phyloP scores from a whole-genome alignment of 2,329 filamentous ascomycete genomes.

The Pseudogymnoascus sp. region DNA sequence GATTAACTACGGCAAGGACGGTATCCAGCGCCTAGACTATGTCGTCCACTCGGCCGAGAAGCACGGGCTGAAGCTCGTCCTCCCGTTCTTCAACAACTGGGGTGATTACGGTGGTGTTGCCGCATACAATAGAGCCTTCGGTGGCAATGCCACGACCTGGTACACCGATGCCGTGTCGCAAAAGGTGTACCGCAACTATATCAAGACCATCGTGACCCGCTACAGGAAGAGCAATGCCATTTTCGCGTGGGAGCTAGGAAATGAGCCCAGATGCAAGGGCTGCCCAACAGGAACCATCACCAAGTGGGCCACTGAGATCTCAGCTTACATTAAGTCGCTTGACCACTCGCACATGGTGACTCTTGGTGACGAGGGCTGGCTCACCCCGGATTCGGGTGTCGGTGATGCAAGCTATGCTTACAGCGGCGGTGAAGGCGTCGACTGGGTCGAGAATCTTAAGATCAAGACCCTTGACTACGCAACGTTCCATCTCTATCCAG shows the following conservation, averaged over 20 bases:
- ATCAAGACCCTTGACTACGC: constrained; percentile 43
- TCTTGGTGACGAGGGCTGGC: constrained; percentile 56
- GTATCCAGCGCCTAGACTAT: constrained; percentile 56
- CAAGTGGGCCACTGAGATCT: constrained; percentile 50
- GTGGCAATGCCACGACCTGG: constrained; percentile 43
- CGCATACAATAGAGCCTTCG: constrained; percentile 48
- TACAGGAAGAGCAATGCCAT: constrained; percentile 52
- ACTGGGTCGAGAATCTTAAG: constrained; percentile 40
- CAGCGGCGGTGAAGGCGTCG: constrained; percentile 35
- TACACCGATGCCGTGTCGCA: constrained; percentile 47
- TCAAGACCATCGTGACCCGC: constrained; percentile 48
- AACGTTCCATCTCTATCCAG: constrained; percentile 44
- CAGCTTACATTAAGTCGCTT: constrained; percentile 54
- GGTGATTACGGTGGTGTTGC: constrained; percentile 56
- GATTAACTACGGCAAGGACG: constrained; percentile 55
- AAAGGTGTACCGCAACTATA: constrained; percentile 48
- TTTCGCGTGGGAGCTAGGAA: constrained; percentile 60
- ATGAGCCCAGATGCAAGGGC: constrained; percentile 55
- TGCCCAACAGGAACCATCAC: constrained; percentile 50
- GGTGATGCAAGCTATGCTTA: constrained; percentile 38
- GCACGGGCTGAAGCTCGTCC: constrained; percentile 52
- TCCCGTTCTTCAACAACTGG: constrained; percentile 62
- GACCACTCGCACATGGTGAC: constrained; percentile 54
- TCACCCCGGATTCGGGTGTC: constrained; percentile 29
- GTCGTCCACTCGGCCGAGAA: constrained; percentile 52